These are phyloP conservation scores for Mucor plumbeus DNA, from an alignment of 371 early-diverging fungal species.

Conservation along the genomic window DNA sequence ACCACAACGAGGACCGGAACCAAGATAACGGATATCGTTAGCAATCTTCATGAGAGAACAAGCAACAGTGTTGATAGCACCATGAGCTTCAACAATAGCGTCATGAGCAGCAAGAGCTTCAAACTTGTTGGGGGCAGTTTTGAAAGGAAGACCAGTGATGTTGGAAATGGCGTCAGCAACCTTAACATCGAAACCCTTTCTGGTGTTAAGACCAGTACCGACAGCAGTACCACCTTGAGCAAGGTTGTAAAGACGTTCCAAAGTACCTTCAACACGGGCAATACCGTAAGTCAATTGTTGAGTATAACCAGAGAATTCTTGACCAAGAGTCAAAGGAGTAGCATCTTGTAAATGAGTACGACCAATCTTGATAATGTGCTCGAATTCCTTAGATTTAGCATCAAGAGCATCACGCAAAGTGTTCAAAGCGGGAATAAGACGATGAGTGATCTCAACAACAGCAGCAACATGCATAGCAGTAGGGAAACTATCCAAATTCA, in stretches of 20 bases:
- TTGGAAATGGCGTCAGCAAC: conserved; percentile 77
- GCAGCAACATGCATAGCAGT: conserved; percentile 93
- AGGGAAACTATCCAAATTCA: conserved; percentile 64
- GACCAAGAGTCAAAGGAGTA: conserved; percentile 86
- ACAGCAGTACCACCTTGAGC: conserved; percentile 93
- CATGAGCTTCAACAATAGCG: conserved; percentile 87
- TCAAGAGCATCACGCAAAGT: conserved; percentile 70
- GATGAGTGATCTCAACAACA: conserved; percentile 71
- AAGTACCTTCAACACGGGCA: conserved; percentile 70
- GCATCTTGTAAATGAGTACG: conserved; percentile 91
- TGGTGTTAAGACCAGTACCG: conserved; percentile 90
- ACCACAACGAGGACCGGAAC: conserved; percentile 92
- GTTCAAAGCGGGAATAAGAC: conserved; percentile 74
- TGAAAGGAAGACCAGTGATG: conserved; percentile 76
- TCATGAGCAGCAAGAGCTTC: conserved; percentile 93
- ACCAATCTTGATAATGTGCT: conserved; percentile 87
- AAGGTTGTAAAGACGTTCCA: conserved; percentile 78
- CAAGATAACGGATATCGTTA: conserved; percentile 88
- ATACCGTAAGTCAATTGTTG: conserved; percentile 78
- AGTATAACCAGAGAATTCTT: conserved; percentile 91
- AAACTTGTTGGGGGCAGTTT: conserved; percentile 91
- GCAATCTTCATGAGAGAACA: conserved; percentile 91
- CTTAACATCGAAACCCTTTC: conserved; percentile 75
- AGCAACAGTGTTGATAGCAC: conserved; percentile 84
- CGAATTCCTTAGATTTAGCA: conserved; percentile 68